Evolutionary conservation across 805 yeast genomes (phyloP), one percentile per base, ranked within the genome.

Genomic region (Debaryomyces tyrocola): DNA sequence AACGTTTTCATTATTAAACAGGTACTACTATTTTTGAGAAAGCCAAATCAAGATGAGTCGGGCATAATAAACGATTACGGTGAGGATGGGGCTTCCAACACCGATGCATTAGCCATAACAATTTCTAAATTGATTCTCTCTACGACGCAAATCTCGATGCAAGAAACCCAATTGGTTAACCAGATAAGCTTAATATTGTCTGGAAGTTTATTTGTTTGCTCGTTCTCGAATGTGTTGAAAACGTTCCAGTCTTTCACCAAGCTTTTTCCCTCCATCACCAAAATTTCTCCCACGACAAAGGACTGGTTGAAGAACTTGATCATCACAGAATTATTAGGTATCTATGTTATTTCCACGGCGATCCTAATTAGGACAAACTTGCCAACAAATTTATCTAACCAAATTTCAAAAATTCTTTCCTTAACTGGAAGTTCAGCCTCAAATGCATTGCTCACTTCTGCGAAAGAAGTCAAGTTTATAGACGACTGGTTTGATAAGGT

Each of bases 191-290:
- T 85, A 47, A 51, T 80, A 2, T 57, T 85, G 12, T 80, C 88
- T 0, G 80, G 84, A 9, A 73, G 77, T 12, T 67, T 85, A 43
- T 85, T 85, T 54, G 56, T 79, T 0, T 76, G 85, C 47, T 82
- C 89, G 1, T 75, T 85, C 54, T 82, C 85, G 20, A 84, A 84
- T 45, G 90, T 85, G 1, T 61, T 76, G 40, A 66, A 75, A 35
- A 84, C 91, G 0, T 76, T 85, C 47, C 75, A 79, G 36, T 83
- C 84, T 29, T 63, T 84, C 12, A 62, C 67, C 8, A 55, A 59
- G 31, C 48, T 64, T 20, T 58, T 67, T 36, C 69, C 73, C 2
- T 39, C 51, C 1, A 35, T 56, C n/a, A 51, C 56, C 5, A 45
- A 53, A 7, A 48, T 56, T 15, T 40, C 62, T 1, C 34, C 44